Percentiles rank a stretch among this genome's conserved stretches.
phyloP scores from a whole-genome alignment of 2,329 filamentous ascomycete genomes.

The Diaporthe aspalathi region DNA sequence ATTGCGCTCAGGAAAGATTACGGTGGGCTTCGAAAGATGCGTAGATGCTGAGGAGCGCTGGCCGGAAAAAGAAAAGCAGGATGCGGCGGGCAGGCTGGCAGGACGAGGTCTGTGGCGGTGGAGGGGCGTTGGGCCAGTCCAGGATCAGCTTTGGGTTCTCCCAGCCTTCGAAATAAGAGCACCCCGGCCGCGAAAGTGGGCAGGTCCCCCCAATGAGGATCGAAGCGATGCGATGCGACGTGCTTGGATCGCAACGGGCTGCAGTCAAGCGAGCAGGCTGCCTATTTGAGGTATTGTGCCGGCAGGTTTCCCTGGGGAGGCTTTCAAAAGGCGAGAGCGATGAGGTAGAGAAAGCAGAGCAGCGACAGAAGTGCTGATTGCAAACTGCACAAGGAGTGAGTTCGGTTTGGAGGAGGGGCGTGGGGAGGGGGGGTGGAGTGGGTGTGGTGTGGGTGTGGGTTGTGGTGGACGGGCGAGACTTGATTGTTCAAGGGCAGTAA shows the following conservation, averaged over 20 bases:
- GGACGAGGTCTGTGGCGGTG: conserved; percentile 31
- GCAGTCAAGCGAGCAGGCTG: conserved; percentile 29
- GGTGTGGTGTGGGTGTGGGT: no score
- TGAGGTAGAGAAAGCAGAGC: no score
- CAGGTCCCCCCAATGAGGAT: conserved; percentile 27
- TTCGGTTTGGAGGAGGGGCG: conserved; percentile 6
- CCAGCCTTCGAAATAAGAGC: conserved; percentile 39
- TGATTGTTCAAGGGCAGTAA: neutral
- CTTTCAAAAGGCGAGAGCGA: no score
- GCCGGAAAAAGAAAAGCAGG: conserved; percentile 16
- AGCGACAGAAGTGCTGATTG: neutral
- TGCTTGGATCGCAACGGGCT: conserved; percentile 34
- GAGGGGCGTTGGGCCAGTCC: conserved; percentile 33
- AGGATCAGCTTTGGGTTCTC: conserved; percentile 35
- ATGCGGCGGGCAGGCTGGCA: conserved; percentile 3
- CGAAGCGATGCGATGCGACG: conserved; percentile 25
- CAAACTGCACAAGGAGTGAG: conserved; percentile 4
- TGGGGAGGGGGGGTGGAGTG: neutral
- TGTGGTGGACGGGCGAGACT: neutral
- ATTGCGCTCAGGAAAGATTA: conserved; percentile 6
- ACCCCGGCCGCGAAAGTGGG: conserved; percentile 33
- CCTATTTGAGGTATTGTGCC: conserved; percentile 2
- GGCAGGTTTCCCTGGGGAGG: neutral
- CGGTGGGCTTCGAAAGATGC: neutral
- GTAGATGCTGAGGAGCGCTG: conserved; percentile 13